These are phyloP conservation scores for Sphagnurus paluster DNA, from an alignment of 1,284 basidiomycete species.

Conservation along the genomic window DNA sequence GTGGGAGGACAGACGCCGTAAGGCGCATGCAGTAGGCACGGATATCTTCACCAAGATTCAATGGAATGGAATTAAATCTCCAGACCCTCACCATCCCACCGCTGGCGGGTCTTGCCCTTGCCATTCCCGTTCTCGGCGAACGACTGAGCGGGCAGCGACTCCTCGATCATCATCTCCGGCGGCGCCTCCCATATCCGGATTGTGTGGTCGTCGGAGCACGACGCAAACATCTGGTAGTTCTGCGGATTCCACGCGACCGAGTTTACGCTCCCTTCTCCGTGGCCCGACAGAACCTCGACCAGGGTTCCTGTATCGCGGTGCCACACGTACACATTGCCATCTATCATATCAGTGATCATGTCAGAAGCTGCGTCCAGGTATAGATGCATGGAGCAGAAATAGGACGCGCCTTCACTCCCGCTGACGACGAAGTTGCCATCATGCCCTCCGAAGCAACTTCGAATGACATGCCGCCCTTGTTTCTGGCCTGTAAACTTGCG, in stretches of 20 bases:
- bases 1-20: too few species aligned
- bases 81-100: conserved; percentile 41
- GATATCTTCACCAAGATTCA: conserved; percentile 2
- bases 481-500: conserved; percentile 83
- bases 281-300: conserved; percentile 83
- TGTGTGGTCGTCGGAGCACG: conserved; percentile 85
- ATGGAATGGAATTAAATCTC: too few species aligned
- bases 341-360: conserved; percentile 38
- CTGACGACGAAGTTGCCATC: conserved; percentile 89
- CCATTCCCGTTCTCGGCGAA: conserved; percentile 45
- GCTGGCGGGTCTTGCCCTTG: conserved; percentile 65
- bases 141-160: conserved; percentile 14
- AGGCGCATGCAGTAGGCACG: too few species aligned
- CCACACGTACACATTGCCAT: conserved; percentile 94
- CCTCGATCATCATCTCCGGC: conserved; percentile 26
- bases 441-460: conserved; percentile 93
- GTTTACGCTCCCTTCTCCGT: conserved; percentile 88
- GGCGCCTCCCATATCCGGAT: conserved; percentile 84
- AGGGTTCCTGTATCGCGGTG: conserved; percentile 83
- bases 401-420: conserved; percentile 85
- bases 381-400: not conserved
- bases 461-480: conserved; percentile 82
- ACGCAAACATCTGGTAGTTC: conserved; percentile 88
- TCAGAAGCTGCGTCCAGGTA: not conserved
- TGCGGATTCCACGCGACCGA: conserved; percentile 95